A percentile compares a stretch with the other conserved stretches of the same genome.
Evolutionary conservation across 768 basidiomycete species (phyloP).

Genomic region (Boletus vermiculosoides): DNA sequence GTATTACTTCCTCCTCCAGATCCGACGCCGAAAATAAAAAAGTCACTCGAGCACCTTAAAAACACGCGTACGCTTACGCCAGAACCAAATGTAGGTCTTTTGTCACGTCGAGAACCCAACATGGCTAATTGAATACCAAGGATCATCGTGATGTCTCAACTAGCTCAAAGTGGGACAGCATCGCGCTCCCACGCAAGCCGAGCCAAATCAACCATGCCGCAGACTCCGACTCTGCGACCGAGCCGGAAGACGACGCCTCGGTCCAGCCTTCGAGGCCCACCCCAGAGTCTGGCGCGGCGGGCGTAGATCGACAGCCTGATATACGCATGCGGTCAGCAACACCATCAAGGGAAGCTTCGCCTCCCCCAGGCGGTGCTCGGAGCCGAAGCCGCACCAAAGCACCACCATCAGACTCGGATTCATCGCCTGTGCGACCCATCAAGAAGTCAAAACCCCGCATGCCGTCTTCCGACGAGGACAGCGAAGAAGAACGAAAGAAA

Average conservation of each 20-base stretch:
- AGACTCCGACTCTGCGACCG: constrained; percentile 30
- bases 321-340: constrained; percentile 22
- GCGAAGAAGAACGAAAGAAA: constrained; percentile 51
- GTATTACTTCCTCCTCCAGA: constrained; percentile 35
- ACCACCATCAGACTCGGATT: constrained; percentile 44
- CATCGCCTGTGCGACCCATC: constrained; percentile 49
- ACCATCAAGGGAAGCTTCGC: constrained; percentile 14
- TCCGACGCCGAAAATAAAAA: constrained; percentile 15
- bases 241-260: constrained; percentile 25
- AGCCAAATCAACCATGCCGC: constrained; percentile 13
- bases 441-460: constrained; percentile 44
- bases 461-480: constrained; percentile 55
- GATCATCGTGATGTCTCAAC: constrained; percentile 5
- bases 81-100: constrained; percentile 22
- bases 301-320: constrained; percentile 13
- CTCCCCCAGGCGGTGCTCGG: constrained; percentile 17
- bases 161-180: constrained; percentile 4
- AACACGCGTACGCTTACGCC: constrained; percentile 6
- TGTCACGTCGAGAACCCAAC: constrained; percentile 1
- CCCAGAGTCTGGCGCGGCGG: neutral
- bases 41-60: constrained; percentile 2
- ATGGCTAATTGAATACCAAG: constrained; percentile 17
- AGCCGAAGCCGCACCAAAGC: constrained; percentile 25
- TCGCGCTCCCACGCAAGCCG: constrained; percentile 1
- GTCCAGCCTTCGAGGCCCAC: constrained; percentile 1